Conservation (phyloP, 2,329 filamentous ascomycete genomes). For the Massarina eburnea region DNA sequence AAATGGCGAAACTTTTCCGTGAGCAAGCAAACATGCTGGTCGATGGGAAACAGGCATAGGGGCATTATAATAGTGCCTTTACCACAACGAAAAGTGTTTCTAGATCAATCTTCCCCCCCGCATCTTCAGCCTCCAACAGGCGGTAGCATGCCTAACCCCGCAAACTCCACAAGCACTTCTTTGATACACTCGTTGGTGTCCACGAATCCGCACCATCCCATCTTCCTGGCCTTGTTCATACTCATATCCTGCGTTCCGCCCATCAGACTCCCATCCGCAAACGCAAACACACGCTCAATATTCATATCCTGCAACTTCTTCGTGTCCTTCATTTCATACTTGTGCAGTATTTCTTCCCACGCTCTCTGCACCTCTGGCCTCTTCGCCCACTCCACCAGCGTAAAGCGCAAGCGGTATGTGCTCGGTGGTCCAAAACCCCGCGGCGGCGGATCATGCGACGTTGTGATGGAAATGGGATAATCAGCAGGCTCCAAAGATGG, state of each 20-base stretch:
- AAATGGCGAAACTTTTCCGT: too few relatives aligned
- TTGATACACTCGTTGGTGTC: constrained; percentile 49
- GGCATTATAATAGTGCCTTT: too few relatives aligned
- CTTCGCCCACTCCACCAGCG: constrained; percentile 51
- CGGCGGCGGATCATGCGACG: constrained; percentile 31
- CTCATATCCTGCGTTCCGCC: constrained; percentile 31
- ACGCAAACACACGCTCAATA: constrained; percentile 49
- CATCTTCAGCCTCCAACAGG: constrained; percentile 12
- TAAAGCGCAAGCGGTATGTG: constrained; percentile 45
- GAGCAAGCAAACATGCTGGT: too few relatives aligned
- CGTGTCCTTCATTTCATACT: constrained; percentile 37
- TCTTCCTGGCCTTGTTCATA: constrained; percentile 50
- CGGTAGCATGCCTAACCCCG: constrained; percentile 48
- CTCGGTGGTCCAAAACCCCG: constrained; percentile 45
- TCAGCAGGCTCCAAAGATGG: constrained; percentile 22
- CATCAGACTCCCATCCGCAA: constrained; percentile 47
- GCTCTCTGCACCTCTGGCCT: constrained; percentile 46
- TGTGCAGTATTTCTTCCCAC: constrained; percentile 49
- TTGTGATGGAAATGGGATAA: constrained; percentile 15
- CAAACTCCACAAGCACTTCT: constrained; percentile 47
- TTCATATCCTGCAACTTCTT: constrained; percentile 46
- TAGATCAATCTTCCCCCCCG: not conserved
- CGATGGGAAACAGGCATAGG: too few relatives aligned
- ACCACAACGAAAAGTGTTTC: too few relatives aligned
- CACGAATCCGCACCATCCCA: constrained; percentile 52